These are phyloP conservation scores for Yarrowia bubula DNA, from an alignment of 805 yeast genomes.

Conservation along the genomic window DNA sequence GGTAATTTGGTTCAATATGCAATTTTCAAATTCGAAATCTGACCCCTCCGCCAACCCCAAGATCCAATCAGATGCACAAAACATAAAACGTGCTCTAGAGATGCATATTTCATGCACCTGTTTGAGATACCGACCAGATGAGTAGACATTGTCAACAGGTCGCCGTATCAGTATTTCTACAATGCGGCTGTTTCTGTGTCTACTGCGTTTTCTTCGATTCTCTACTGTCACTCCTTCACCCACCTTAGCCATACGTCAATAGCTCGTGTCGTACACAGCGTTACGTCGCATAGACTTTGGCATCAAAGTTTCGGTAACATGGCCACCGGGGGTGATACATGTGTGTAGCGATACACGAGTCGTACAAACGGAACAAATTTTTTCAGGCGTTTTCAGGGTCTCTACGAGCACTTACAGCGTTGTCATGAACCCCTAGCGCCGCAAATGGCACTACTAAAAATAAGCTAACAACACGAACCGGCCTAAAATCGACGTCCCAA, in stretches of 20 bases:
- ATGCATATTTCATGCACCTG: not conserved
- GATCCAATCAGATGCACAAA: slow-evolving; percentile 21
- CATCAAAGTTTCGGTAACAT: slow-evolving; percentile 6
- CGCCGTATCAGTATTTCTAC: not conserved
- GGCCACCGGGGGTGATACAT: not conserved
- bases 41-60: not conserved
- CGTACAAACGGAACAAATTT: too few relatives aligned
- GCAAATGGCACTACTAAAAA: too few relatives aligned
- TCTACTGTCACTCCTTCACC: not conserved
- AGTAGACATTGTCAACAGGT: too few relatives aligned
- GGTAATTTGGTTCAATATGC: too few relatives aligned
- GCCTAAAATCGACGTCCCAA: too few relatives aligned
- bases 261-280: not conserved
- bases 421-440: too few relatives aligned
- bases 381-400: too few relatives aligned
- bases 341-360: too few relatives aligned
- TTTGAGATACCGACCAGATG: too few relatives aligned
- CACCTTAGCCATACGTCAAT: too few relatives aligned
- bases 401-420: too few relatives aligned
- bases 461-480: too few relatives aligned
- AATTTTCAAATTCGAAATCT: not conserved
- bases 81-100: slow-evolving; percentile 18
- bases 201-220: not conserved
- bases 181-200: not conserved
- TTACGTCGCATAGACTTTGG: not conserved